phyloP scores from a whole-genome alignment of 805 yeast genomes.

The Cyberlindnera suaveolens region DNA sequence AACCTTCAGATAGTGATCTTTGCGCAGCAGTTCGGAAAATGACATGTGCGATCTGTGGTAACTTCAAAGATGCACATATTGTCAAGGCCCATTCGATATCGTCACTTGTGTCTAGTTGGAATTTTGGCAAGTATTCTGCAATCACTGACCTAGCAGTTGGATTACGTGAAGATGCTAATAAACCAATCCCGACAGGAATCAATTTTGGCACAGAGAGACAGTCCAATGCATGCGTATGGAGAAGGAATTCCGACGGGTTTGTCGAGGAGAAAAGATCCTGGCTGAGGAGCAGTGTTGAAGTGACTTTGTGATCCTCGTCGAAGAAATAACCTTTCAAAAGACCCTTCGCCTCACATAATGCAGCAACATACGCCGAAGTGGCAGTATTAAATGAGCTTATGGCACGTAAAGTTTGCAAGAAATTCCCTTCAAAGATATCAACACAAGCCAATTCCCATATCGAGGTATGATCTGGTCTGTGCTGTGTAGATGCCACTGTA shows the following conservation, averaged over 20 bases:
- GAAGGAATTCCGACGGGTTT: conserved; percentile 48
- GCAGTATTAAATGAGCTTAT: conserved; percentile 56
- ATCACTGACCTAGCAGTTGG: conserved; percentile 38
- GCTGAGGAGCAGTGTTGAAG: conserved; percentile 7
- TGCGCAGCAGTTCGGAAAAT: conserved; percentile 36
- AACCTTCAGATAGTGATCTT: conserved; percentile 17
- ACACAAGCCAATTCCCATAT: conserved; percentile 53
- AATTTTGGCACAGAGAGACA: conserved; percentile 46
- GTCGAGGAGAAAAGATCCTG: conserved; percentile 28
- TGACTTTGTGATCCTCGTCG: conserved; percentile 18
- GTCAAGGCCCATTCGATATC: conserved; percentile 77
- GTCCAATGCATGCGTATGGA: conserved; percentile 48
- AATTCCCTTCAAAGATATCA: conserved; percentile 50
- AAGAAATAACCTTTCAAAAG: conserved; percentile 36
- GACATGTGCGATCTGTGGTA: conserved; percentile 50
- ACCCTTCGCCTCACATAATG: conserved; percentile 60
- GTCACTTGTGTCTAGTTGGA: conserved; percentile 57
- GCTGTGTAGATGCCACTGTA: conserved; percentile 27
- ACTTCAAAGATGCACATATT: conserved; percentile 60
- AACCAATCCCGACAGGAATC: conserved; percentile 66
- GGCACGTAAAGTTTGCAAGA: conserved; percentile 49
- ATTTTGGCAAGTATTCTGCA: conserved; percentile 54
- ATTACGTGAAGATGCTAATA: conserved; percentile 44
- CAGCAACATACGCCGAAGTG: conserved; percentile 57
- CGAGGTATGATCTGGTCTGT: conserved; percentile 32